Evolutionary conservation across 768 basidiomycete genomes (phyloP), one percentile per base, ranked within the genome.

Genomic region (Podaxis pistillaris): DNA sequence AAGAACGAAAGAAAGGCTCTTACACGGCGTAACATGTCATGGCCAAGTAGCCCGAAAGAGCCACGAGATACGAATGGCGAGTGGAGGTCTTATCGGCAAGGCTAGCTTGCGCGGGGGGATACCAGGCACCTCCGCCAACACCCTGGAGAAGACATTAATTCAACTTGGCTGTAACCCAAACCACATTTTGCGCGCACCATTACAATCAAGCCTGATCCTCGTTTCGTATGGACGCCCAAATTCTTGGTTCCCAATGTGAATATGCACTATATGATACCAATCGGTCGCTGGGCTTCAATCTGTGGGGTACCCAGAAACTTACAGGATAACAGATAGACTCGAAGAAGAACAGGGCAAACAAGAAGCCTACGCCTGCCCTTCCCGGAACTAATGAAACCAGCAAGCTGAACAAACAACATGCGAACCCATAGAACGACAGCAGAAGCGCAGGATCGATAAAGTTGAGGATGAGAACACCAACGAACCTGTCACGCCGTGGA

Each of bases 301-400:
- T 19, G 24, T 13, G 28, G 46, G 28, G 28, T 30, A 30, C 56
- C 28, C 22, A n/a, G 38, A 40, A 3, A 73, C 80, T 65, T 63
- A 83, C 84, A 4, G 86, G 86, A 65, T 87, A 88, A 67, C 88
- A 90, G 63, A 90, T 89, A 33, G 87, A 88, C 73, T 90, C 89
- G 70, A 89, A 88, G 79, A 87, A 88, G 79, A 89, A 89, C 59
- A 90, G 73, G 60, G 77, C 69, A 68, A 88, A 90, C 38, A 90
- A 70, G 73, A 83, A 87, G 9, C 78, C 83, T 46, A 91, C 74
- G 37, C 84, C 89, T 4, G 80, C 74, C 57, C 76, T 75, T 13
- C 88, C 86, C 7, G 79, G 74, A 7, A 84, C 69, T 26, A 81
- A 76, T 9, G 85, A 78, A 52, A 83, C 75, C 54, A 81, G 73